These are phyloP conservation scores for Metarhizium robertsii DNA, from an alignment of 2,329 filamentous ascomycete species.

Conservation along the genomic window DNA sequence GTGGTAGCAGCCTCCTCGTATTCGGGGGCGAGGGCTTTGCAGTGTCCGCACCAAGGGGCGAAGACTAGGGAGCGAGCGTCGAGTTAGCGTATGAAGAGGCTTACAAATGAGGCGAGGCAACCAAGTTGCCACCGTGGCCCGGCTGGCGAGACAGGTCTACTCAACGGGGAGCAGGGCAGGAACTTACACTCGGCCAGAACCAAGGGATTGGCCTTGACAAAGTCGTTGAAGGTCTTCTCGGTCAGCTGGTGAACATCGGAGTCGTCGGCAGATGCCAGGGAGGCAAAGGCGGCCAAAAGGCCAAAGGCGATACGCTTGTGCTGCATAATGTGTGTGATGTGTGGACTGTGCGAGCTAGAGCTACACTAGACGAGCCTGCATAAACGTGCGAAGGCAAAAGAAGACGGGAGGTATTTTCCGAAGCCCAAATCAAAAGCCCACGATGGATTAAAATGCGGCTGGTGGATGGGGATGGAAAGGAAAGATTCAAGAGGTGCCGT, in stretches of 20 bases:
- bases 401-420: background rate
- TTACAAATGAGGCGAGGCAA: background rate
- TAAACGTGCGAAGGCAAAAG: background rate
- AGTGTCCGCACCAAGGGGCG: conserved; percentile 95
- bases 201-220: conserved; percentile 76
- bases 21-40: conserved; percentile 92
- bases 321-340: conserved; percentile 29
- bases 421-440: background rate
- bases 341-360: background rate
- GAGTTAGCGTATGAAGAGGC: conserved; percentile 24
- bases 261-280: conserved; percentile 45
- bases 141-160: background rate
- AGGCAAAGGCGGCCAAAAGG: conserved; percentile 45
- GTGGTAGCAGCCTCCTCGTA: conserved; percentile 80
- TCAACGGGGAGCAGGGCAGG: background rate
- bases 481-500: conserved; percentile 9
- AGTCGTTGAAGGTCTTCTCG: conserved; percentile 77
- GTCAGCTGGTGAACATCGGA: conserved; percentile 83
- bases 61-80: conserved; percentile 51
- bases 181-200: conserved; percentile 87
- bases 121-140: background rate
- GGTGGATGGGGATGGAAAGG: conserved; percentile 8
- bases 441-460: conserved; percentile 5
- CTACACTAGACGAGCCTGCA: too few species aligned
- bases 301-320: conserved; percentile 41